phyloP scores from a whole-genome alignment of 2,329 filamentous ascomycete species.

The Aspergillus sp. region DNA sequence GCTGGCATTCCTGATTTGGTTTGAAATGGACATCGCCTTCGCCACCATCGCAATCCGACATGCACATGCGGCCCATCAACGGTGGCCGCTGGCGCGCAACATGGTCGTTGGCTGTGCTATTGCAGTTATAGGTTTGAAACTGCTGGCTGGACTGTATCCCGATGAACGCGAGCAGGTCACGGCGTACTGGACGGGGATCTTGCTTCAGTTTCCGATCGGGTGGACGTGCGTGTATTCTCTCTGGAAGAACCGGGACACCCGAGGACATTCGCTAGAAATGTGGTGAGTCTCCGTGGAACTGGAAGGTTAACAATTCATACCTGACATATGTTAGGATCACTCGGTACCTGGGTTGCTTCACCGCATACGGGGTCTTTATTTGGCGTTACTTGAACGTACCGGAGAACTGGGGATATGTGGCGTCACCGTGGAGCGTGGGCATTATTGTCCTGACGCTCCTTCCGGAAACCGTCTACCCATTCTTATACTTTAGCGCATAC shows the following conservation, averaged over 20 bases:
- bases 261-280: conserved; percentile 19
- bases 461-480: conserved; percentile 22
- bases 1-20: conserved; percentile 19
- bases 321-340: conserved; percentile 14
- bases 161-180: conserved; percentile 23
- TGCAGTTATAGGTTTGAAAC: conserved; percentile 3
- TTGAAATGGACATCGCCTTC: conserved; percentile 17
- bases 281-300: conserved; percentile 10
- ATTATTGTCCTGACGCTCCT: conserved; percentile 19
- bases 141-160: conserved; percentile 10
- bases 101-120: conserved; percentile 11
- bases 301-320: background rate
- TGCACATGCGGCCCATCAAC: conserved; percentile 7
- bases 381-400: conserved; percentile 22
- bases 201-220: conserved; percentile 21
- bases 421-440: conserved; percentile 17
- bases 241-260: conserved; percentile 11
- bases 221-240: conserved; percentile 15
- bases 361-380: conserved; percentile 21
- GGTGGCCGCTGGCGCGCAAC: conserved; percentile 4
- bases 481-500: conserved; percentile 8
- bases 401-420: conserved; percentile 22
- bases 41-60: conserved; percentile 7
- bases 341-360: conserved; percentile 20
- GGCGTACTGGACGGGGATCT: conserved; percentile 22